Conservation (phyloP, 1,139 yeast genomes). For the Geotrichum aggregatum region DNA sequence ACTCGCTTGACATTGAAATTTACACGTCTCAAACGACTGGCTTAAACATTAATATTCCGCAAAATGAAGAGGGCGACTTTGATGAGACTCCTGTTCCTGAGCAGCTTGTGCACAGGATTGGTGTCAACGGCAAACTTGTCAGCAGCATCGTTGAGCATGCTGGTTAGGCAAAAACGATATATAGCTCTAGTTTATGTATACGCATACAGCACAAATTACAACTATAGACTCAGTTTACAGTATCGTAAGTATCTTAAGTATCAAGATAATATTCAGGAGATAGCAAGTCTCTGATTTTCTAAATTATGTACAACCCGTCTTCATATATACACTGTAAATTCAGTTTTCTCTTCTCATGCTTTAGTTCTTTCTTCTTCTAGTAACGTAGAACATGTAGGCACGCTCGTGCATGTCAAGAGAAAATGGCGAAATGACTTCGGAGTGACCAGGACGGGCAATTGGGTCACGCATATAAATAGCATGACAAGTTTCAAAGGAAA, state of each 20-base stretch:
- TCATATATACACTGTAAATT: no score
- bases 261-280: no score
- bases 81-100: slow-evolving; percentile 82
- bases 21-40: slow-evolving; percentile 83
- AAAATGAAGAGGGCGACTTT: slow-evolving; percentile 57
- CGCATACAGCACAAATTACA: no score
- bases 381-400: slow-evolving; percentile 90
- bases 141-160: slow-evolving; percentile 58
- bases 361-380: slow-evolving; percentile 43
- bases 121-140: slow-evolving; percentile 44
- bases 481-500: slow-evolving; percentile 86
- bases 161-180: no score
- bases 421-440: slow-evolving; percentile 92
- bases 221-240: no score
- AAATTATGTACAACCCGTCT: background rate
- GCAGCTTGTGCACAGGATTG: slow-evolving; percentile 66
- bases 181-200: no score
- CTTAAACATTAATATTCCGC: slow-evolving; percentile 75
- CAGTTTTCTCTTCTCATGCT: background rate
- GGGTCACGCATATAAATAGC: slow-evolving; percentile 95
- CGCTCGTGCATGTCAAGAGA: slow-evolving; percentile 81
- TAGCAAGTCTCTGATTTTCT: background rate
- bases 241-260: no score
- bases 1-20: slow-evolving; percentile 65
- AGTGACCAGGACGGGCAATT: slow-evolving; percentile 93